phyloP scores from a whole-genome alignment of 495 filamentous ascomycete genomes.

The Trichoderma reesei region DNA sequence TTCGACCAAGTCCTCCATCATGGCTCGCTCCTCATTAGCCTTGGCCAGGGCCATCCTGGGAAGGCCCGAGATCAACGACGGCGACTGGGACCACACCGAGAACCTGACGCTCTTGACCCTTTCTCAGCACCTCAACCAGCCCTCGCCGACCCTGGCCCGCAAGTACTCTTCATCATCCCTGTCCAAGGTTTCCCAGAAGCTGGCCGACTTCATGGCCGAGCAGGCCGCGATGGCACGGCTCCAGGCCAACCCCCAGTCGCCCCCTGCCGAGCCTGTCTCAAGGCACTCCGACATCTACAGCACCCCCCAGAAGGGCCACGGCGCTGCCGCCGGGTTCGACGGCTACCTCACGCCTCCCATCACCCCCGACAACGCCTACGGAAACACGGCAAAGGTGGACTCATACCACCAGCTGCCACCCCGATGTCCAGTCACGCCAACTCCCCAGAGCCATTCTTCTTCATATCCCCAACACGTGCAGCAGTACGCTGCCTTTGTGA shows the following conservation, averaged over 20 bases:
- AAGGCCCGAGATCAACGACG: slow-evolving; percentile 62
- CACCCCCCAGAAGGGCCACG: slow-evolving; percentile 77
- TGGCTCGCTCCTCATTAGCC: slow-evolving; percentile 78
- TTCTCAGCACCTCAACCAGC: slow-evolving; percentile 79
- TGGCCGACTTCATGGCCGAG: slow-evolving; percentile 78
- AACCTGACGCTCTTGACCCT: slow-evolving; percentile 69
- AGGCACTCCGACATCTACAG: slow-evolving; percentile 51
- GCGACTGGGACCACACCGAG: slow-evolving; percentile 73
- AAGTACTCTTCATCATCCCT: slow-evolving; percentile 81
- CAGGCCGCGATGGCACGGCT: slow-evolving; percentile 64
- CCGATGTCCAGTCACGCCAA: slow-evolving; percentile 45
- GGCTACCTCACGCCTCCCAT: slow-evolving; percentile 93
- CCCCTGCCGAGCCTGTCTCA: slow-evolving; percentile 49
- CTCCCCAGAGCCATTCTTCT: slow-evolving; percentile 24
- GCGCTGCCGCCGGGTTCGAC: slow-evolving; percentile 51
- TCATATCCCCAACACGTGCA: not conserved
- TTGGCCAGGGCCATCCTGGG: slow-evolving; percentile 79
- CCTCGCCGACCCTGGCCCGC: slow-evolving; percentile 72
- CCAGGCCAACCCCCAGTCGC: slow-evolving; percentile 51
- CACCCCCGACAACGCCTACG: slow-evolving; percentile 70
- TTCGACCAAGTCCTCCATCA: slow-evolving; percentile 74
- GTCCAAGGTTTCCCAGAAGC: slow-evolving; percentile 67
- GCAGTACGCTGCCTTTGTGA: slow-evolving; percentile 1
- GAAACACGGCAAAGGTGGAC: slow-evolving; percentile 31
- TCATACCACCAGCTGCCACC: slow-evolving; percentile 28